Base-by-base conservation (phyloP, 345 rosid species). In the Populus simonii region DNA sequence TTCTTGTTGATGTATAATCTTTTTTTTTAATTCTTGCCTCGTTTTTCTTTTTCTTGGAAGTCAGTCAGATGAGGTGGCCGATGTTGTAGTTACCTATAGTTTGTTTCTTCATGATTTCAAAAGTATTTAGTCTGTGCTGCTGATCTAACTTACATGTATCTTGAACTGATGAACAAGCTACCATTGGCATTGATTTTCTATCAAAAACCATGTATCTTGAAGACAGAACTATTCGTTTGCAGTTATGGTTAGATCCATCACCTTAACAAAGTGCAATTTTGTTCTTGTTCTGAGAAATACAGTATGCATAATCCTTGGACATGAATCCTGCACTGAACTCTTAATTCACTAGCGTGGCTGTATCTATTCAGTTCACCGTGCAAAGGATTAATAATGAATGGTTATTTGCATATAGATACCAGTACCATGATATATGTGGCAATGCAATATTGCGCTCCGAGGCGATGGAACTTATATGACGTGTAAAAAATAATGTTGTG, bases 201-300 rank as follows among this genome's bases (percentile, higher is more conserved):
- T 77, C 80, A 31, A 77, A 77, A 55, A 77, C 80, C 27, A 77
- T 77, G 80, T 77, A 77, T 39, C 80, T 77, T 31, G 75, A 77
- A 77, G 80, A 77, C 71, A 68, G 80, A 77, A 77, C 80, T 70
- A 74, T 77, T 70, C 66, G 80, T 61, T 70, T 77, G 80, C 80
- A 77, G 68, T 73, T 77, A 22, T 77, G 80, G 80, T 77, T 23
- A 77, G 80, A 29, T 61, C 63, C 71, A 18, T 43, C 70, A 18
- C 65, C 61, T 51, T 7, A 49, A 35, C 47, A 31, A 35, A 61
- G 3, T 25, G 10, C 13, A 2, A 38, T 25, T 74, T 62, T 62
- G 66, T 49, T 65, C 25, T 16, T 59, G 43, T 31, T 23, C 9
- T 23, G 17, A 63, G 29, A 72, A 55, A 53, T 6, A 35, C 16